These are phyloP conservation scores for Vitrella brassicaformis DNA, from an alignment of 73 alveolate species.

Conservation along the genomic window DNA sequence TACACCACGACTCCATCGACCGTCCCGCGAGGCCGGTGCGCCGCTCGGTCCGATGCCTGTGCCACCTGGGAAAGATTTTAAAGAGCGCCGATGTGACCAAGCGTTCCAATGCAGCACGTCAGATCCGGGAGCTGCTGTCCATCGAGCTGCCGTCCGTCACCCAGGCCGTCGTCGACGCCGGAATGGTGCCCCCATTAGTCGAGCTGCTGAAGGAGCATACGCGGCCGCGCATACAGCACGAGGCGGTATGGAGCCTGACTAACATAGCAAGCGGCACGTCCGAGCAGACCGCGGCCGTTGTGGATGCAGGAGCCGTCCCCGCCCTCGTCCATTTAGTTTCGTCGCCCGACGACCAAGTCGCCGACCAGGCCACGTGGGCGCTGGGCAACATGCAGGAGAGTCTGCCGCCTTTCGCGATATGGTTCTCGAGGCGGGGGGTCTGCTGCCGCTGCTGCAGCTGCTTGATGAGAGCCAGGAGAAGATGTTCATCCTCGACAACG, in stretches of 20 bases:
- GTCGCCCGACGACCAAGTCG: conserved; percentile 68
- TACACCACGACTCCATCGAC: too few relatives aligned
- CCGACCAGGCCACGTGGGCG: conserved; percentile 87
- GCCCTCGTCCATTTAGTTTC: conserved; percentile 57
- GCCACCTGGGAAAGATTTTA: too few relatives aligned
- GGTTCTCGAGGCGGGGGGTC: conserved; percentile 64
- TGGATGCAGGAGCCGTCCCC: conserved; percentile 82
- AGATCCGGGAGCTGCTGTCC: conserved; percentile 84
- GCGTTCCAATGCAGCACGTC: conserved; percentile 74
- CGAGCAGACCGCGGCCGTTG: conserved; percentile 69
- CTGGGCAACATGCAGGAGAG: conserved; percentile 94
- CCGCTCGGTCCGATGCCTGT: too few relatives aligned
- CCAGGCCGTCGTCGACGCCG: conserved; percentile 81
- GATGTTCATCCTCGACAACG: conserved; percentile 59
- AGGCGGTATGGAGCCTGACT: conserved; percentile 90
- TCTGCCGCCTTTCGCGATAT: conserved; percentile 62
- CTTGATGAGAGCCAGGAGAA: conserved; percentile 52
- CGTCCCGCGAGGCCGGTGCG: too few relatives aligned
- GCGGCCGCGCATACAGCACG: conserved; percentile 76
- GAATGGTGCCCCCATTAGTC: conserved; percentile 73
- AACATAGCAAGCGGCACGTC: conserved; percentile 87
- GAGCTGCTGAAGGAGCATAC: conserved; percentile 54
- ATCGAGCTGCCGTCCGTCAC: conserved; percentile 74
- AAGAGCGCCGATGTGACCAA: too few relatives aligned
- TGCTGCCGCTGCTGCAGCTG: conserved; percentile 61